A percentile compares a stretch with the other conserved stretches of the same genome.
phyloP scores from a whole-genome alignment of 2,329 filamentous ascomycete genomes.

The Ophiocordyceps sinensis region DNA sequence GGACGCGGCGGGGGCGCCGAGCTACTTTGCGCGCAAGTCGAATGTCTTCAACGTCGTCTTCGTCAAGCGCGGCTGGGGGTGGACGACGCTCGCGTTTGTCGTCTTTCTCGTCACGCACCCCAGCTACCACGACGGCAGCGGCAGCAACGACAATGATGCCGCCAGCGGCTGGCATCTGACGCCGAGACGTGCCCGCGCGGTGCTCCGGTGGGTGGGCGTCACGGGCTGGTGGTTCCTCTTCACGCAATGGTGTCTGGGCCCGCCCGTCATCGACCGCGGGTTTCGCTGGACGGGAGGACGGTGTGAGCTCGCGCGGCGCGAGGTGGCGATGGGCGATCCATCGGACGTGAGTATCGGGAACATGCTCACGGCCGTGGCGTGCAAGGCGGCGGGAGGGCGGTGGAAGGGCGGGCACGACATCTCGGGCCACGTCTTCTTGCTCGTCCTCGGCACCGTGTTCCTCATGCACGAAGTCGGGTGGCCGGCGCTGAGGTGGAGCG shows the following conservation, averaged over 20 bases:
- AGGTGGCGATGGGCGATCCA: slow-evolving; percentile 29
- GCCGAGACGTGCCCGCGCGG: neutral
- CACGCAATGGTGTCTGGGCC: slow-evolving; percentile 95
- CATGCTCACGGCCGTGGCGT: slow-evolving; percentile 61
- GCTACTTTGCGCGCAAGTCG: slow-evolving; percentile 86
- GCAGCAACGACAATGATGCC: neutral
- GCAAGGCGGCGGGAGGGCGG: slow-evolving; percentile 64
- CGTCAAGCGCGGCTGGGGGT: slow-evolving; percentile 91
- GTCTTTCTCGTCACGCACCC: slow-evolving; percentile 58
- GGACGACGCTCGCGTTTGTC: slow-evolving; percentile 65
- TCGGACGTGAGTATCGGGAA: slow-evolving; percentile 21
- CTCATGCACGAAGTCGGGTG: slow-evolving; percentile 66
- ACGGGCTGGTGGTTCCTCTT: slow-evolving; percentile 73
- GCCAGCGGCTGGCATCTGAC: neutral
- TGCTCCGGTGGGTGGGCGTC: slow-evolving; percentile 52
- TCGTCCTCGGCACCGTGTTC: slow-evolving; percentile 72
- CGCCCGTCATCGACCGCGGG: slow-evolving; percentile 75
- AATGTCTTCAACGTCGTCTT: slow-evolving; percentile 90
- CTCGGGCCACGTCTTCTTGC: slow-evolving; percentile 84
- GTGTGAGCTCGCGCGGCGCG: slow-evolving; percentile 48
- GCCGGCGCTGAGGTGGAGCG: slow-evolving; percentile 31
- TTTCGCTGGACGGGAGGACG: slow-evolving; percentile 80
- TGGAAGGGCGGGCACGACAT: slow-evolving; percentile 97
- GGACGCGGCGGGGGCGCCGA: slow-evolving; percentile 43
- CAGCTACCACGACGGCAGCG: slow-evolving; percentile 10